phyloP scores from a whole-genome alignment of 2,329 filamentous ascomycete species.

The Neonectria magnoliae region DNA sequence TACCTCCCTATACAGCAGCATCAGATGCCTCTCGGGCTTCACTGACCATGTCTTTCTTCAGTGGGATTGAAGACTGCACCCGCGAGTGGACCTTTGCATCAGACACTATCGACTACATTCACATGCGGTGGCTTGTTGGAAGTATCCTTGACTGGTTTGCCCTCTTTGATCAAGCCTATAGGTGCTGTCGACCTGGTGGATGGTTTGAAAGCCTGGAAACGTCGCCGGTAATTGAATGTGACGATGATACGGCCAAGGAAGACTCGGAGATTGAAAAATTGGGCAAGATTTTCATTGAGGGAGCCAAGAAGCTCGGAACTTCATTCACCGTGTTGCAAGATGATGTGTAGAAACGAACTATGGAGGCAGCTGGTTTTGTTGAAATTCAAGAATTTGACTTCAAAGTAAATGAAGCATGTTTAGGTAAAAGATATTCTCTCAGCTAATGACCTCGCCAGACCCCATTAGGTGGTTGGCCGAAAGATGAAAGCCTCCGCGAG shows the following conservation, averaged over 20 bases:
- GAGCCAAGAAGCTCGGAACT: conserved; percentile 14
- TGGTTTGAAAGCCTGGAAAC: conserved; percentile 25
- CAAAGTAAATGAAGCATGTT: neutral
- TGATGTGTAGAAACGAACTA: conserved; percentile 7
- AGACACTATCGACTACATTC: conserved; percentile 18
- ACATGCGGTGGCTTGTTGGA: conserved; percentile 27
- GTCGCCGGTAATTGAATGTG: conserved; percentile 16
- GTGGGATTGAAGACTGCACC: conserved; percentile 27
- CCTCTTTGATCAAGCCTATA: conserved; percentile 18
- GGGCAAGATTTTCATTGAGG: conserved; percentile 27
- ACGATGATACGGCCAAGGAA: conserved; percentile 16
- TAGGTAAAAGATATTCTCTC: too few species aligned
- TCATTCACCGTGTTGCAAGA: conserved; percentile 21
- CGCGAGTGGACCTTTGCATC: conserved; percentile 20
- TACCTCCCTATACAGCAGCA: too few species aligned
- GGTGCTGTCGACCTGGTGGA: conserved; percentile 17
- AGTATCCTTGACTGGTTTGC: conserved; percentile 21
- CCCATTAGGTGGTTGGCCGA: conserved; percentile 23
- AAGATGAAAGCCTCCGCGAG: conserved; percentile 15
- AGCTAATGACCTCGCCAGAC: too few species aligned
- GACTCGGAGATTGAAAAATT: conserved; percentile 16
- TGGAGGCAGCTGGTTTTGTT: conserved; percentile 22
- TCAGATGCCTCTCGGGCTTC: too few species aligned
- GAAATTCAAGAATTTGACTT: conserved; percentile 17
- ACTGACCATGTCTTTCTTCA: neutral